Evolutionary conservation across 2,329 filamentous ascomycete species (phyloP), one percentile per base, ranked within the genome.

Genomic region (Davidsoniella eucalypti): DNA sequence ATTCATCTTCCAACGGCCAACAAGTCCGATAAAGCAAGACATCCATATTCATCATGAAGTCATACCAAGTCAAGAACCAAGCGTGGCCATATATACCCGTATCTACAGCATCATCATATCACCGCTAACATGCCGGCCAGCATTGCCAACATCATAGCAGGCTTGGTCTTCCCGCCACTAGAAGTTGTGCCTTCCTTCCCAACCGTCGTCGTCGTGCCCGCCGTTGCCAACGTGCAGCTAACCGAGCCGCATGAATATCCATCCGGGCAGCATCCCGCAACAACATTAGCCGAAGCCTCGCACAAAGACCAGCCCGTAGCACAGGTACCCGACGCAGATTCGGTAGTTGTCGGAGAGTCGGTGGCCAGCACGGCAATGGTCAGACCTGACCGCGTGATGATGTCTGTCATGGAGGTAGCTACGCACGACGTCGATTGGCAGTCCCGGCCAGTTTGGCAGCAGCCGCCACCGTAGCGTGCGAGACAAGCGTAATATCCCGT

Each of bases 401-500:
- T 76, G 1, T 80, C 83, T 0, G 79, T 83, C 2, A 64, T 63
- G 0, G 70, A 59, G 0, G 70, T 67, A 0, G 76, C 65, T 0
- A 85, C 84, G 58, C 90, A 96, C 5, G 82, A 84, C 0, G 83
- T 84, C 0, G 80, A 82, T 53, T 82, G 76, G 65, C 90, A 96
- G 65, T 94, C 76, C 17, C 88, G 78, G 2, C 87, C 88, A 0
- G 86, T 87, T 52, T 84, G 83, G 66, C 90, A 96, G 67, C 90
- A 96, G 2, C 75, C 75, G 17, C 87, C 87, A 12, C 84, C 87
- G 53, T 88, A 86, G 53, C 80, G 79, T 2, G 90, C 90, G 2
- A 81, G 76, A 64, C 90, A 96, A 47, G 86, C 82, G 64, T 96
- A 96, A 69, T 88, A 96, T 2, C 88, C 88, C 0, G 82, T 88